These are phyloP conservation scores for Grigorovia yakushimaensis DNA, from an alignment of 805 yeast genomes.

Conservation along the genomic window DNA sequence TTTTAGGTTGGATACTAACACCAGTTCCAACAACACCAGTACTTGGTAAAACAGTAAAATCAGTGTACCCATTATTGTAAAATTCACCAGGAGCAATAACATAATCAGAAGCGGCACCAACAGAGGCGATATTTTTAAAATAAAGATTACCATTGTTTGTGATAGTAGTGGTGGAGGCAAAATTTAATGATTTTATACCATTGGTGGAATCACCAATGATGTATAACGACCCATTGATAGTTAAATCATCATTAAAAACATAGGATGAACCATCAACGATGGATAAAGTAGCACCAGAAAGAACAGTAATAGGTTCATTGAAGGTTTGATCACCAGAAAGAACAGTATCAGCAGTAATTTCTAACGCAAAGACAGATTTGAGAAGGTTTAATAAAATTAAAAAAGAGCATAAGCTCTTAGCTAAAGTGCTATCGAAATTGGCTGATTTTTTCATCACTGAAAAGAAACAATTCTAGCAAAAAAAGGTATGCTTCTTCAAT, in stretches of 20 bases:
- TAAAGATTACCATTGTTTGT: not conserved
- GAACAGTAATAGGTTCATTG: not conserved
- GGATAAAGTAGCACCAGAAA: not conserved
- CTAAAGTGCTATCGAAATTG: too few relatives aligned
- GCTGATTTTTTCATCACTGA: too few relatives aligned
- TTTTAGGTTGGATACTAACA: not conserved
- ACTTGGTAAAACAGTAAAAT: not conserved
- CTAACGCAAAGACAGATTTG: too few relatives aligned
- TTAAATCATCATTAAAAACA: not conserved
- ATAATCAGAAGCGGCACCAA: not conserved
- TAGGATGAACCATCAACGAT: not conserved
- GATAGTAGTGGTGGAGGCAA: not conserved
- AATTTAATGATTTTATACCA: not conserved
- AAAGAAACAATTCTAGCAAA: too few relatives aligned
- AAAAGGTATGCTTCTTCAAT: too few relatives aligned
- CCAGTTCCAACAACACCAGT: not conserved
- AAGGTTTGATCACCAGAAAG: not conserved
- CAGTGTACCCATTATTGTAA: not conserved
- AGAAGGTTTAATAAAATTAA: too few relatives aligned
- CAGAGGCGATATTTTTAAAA: not conserved
- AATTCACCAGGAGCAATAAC: not conserved
- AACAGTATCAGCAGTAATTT: not conserved
- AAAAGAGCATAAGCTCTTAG: too few relatives aligned
- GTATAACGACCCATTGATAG: not conserved
- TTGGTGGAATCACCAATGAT: not conserved